Conservation (phyloP, 441 rosid species). For the Populus hybrid region DNA sequence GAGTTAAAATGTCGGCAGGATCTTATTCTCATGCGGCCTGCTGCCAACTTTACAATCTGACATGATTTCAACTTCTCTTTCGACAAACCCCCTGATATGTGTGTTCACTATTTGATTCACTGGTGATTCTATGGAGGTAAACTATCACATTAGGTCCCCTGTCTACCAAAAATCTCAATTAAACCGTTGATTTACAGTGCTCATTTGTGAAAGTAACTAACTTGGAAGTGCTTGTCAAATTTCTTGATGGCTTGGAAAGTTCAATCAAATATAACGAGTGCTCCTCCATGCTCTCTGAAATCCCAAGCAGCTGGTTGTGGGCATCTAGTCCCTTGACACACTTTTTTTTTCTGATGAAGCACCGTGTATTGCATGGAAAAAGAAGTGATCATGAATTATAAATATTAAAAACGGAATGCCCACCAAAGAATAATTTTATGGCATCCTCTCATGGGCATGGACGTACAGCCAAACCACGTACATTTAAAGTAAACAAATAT, state of each 20-base stretch:
- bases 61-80: too few species aligned
- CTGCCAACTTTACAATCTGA: constrained; percentile 30
- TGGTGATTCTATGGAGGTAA: neutral
- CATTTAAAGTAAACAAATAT: neutral
- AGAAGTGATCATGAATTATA: neutral
- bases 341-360: neutral
- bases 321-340: too few species aligned
- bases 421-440: neutral
- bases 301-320: too few species aligned
- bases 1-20: neutral
- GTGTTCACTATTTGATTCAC: neutral
- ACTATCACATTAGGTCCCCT: neutral
- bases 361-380: neutral
- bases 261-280: too few species aligned
- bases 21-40: constrained; percentile 42
- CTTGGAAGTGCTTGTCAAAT: too few species aligned
- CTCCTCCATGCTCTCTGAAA: too few species aligned
- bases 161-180: too few species aligned
- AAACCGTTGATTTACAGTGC: too few species aligned
- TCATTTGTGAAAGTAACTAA: too few species aligned
- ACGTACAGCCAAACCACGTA: neutral
- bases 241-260: too few species aligned
- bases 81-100: constrained; percentile 2
- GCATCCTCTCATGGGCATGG: neutral
- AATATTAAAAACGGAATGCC: neutral